Base-by-base conservation (phyloP, 2,329 filamentous ascomycete species). In the Tolypocladium pustulatum region DNA sequence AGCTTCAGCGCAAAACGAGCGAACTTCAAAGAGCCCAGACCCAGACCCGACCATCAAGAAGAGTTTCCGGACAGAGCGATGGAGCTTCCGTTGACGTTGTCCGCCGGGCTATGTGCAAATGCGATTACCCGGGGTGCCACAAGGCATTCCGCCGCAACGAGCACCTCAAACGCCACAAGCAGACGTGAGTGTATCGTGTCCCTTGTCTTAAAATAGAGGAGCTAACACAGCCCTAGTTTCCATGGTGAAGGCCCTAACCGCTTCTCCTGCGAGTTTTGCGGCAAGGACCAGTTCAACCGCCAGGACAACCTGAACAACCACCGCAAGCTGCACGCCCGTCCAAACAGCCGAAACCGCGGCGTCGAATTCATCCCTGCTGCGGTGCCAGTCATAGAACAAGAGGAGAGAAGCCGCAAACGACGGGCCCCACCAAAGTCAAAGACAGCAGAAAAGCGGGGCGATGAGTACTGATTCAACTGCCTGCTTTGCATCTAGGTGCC, bases 151-250 rank as follows among this genome's bases (percentile, higher is more conserved):
- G 78, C 63, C 73, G 81, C 58, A 78, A 77, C 30, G 81, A 84
- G 67, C 81, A 84, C 61, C 69, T 83, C 22, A 83, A 82, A 70
- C 75, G 81, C 34, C 81, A 84, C 65, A 73, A 77, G 56, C 74
- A 75, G 57, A 78, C 78, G 80, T 82, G 65, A 72, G 78, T 75
- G 38, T 25, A n/a, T 38, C 25, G 2, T 10, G 12, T 2, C 36
- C 36, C 10, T 13, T 43, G 27, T 36, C 2, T 41, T 10, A 53
- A 32, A 37, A 4, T 13, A 17, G 32, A 32, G 20, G 4, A 54
- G 55, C 43, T 58, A 43, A 54, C 17, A 49, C 36, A 10, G 8
- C 3, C 55, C 15, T 52, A 72, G 71, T 54, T 73, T 70, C 54
- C 72, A 75, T 41, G 72, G 72, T 8, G 72, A 74, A 57, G 72